Conservation (phyloP, 129 eudicot species). For the Chrysanthemum makinoi region DNA sequence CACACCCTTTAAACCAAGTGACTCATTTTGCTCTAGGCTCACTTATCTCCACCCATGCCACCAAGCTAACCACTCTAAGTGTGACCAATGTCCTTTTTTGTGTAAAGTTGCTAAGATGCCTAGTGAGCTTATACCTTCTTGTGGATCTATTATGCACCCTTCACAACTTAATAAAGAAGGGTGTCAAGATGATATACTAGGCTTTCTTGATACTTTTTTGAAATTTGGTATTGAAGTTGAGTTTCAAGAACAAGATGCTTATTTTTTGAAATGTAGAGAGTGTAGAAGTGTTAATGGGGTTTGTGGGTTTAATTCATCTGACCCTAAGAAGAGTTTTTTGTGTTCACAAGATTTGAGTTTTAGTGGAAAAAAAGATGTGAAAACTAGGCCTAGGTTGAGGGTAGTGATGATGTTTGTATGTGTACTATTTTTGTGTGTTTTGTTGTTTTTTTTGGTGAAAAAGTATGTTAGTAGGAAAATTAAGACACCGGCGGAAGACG, state of each 20-base stretch:
- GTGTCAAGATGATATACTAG: slow-evolving; percentile 70
- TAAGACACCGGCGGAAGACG: slow-evolving; percentile 46
- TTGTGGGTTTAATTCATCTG: slow-evolving; percentile 70
- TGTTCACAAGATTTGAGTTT: slow-evolving; percentile 33
- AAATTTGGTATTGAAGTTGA: slow-evolving; percentile 56
- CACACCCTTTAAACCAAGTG: slow-evolving; percentile 66
- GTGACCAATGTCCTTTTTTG: slow-evolving; percentile 57
- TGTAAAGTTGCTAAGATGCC: slow-evolving; percentile 79
- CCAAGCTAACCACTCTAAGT: slow-evolving; percentile 56
- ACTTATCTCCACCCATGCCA: slow-evolving; percentile 70
- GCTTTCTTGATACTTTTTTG: slow-evolving; percentile 52
- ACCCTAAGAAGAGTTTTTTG: slow-evolving; percentile 53
- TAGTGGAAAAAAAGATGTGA: slow-evolving; percentile 15
- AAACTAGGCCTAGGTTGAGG: slow-evolving; percentile 22
- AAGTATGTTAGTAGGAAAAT: slow-evolving; percentile 30
- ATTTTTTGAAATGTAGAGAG: slow-evolving; percentile 49
- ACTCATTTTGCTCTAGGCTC: slow-evolving; percentile 77
- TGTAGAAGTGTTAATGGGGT: slow-evolving; percentile 50
- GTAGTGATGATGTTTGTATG: slow-evolving; percentile 32
- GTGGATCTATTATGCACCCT: slow-evolving; percentile 35
- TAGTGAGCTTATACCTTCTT: slow-evolving; percentile 42
- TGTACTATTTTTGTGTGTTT: slow-evolving; percentile 41
- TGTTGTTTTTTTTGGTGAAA: slow-evolving; percentile 34
- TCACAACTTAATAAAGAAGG: slow-evolving; percentile 41
- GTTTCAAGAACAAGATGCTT: slow-evolving; percentile 57